Conservation (phyloP, 1,284 basidiomycete genomes). For the Heterobasidion irregulare region DNA sequence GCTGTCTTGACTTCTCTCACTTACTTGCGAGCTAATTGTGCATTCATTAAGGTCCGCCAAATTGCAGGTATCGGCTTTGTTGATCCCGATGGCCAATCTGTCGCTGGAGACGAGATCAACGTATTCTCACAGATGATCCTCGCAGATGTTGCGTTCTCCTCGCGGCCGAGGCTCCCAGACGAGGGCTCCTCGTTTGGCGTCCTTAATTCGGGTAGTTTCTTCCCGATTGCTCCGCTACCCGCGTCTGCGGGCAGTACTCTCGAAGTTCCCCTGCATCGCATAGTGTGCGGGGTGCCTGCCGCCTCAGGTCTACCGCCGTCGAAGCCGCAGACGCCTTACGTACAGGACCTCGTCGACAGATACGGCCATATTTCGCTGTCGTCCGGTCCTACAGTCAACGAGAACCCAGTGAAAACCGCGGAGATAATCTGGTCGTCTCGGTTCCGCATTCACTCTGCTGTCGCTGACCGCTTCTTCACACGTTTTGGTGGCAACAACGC, state of each 20-base stretch:
- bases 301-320: slow-evolving; percentile 22
- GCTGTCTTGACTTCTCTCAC: not conserved
- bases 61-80: slow-evolving; percentile 16
- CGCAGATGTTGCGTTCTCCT: slow-evolving; percentile 22
- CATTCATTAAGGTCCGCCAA: slow-evolving; percentile 16
- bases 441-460: slow-evolving; percentile 29
- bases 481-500: not conserved
- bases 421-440: slow-evolving; percentile 27
- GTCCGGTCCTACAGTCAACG: slow-evolving; percentile 4
- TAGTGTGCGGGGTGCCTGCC: slow-evolving; percentile 25
- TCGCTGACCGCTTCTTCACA: slow-evolving; percentile 14
- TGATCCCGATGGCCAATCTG: slow-evolving; percentile 15
- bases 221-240: slow-evolving; percentile 20
- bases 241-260: slow-evolving; percentile 9
- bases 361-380: slow-evolving; percentile 20
- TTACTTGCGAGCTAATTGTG: not conserved
- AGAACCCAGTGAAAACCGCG: not conserved
- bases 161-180: slow-evolving; percentile 6
- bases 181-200: slow-evolving; percentile 11
- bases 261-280: slow-evolving; percentile 19
- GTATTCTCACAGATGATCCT: slow-evolving; percentile 18
- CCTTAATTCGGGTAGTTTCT: slow-evolving; percentile 16
- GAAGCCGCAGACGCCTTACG: slow-evolving; percentile 22
- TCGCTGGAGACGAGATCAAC: slow-evolving; percentile 4
- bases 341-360: slow-evolving; percentile 27